phyloP scores from a whole-genome alignment of 257 asterid species.

The Nemophila menziesii region DNA sequence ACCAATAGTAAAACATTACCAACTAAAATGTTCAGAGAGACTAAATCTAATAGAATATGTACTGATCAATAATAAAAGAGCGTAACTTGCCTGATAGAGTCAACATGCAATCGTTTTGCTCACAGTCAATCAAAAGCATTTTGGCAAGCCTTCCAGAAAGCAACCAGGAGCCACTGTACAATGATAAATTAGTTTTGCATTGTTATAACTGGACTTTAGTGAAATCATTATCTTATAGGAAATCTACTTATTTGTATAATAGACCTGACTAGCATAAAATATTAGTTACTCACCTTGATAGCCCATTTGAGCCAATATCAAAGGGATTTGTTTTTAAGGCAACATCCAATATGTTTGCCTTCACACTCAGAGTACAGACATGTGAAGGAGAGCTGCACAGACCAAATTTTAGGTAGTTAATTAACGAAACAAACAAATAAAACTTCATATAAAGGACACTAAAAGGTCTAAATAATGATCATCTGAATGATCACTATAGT shows the following conservation, averaged over 20 bases:
- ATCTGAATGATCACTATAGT: background rate
- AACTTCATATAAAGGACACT: background rate
- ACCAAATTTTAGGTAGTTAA: constrained; percentile 9
- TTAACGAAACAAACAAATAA: constrained; percentile 7
- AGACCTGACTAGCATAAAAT: background rate
- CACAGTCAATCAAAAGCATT: constrained; percentile 90
- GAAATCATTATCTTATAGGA: background rate
- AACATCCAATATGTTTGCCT: constrained; percentile 70
- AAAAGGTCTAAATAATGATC: background rate
- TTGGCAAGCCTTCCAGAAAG: constrained; percentile 89
- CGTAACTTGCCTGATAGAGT: constrained; percentile 71
- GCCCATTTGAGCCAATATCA: constrained; percentile 37
- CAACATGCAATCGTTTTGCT: constrained; percentile 77
- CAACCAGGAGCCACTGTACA: constrained; percentile 71
- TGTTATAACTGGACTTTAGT: constrained; percentile 6
- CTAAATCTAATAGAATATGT: background rate
- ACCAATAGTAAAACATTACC: background rate
- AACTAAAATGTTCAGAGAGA: background rate
- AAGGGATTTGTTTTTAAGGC: constrained; percentile 41
- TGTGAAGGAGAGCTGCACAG: constrained; percentile 73
- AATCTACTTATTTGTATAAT: too few species aligned
- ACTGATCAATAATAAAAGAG: background rate
- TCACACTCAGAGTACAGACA: constrained; percentile 43
- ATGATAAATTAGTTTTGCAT: constrained; percentile 12
- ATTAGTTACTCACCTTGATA: constrained; percentile 42